Evolutionary conservation across 2,329 filamentous ascomycete genomes (phyloP), one percentile per base, ranked within the genome.

Genomic region (Parascedosporium putredinis): DNA sequence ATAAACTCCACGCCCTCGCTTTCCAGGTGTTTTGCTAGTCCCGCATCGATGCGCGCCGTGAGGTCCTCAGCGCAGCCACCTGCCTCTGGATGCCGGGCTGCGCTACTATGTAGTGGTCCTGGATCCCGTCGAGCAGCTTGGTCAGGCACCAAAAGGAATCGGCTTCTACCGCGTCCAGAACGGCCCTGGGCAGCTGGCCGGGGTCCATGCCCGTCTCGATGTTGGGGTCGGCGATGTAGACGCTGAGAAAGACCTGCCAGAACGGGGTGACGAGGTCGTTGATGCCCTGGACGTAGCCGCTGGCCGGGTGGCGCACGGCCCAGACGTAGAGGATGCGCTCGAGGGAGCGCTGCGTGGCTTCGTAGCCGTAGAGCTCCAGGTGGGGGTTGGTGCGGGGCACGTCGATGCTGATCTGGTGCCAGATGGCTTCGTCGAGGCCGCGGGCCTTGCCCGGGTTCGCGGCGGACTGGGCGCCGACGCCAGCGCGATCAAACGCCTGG

Each of bases 361-460:
- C 91, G 62, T 95, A 97, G 56, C 88, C 80, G 67, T 98, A 98
- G 0, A 98, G 75, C 58, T 94, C 87, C 49, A 98, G 84, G 66
- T 97, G 93, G 9, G 93, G 93, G 62, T 95, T 97, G 3, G 93
- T 98, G 47, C 93, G 81, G 2, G 93, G 93, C 20, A 97, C 88
- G 62, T 98, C 93, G 60, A 98, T 98, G 66, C 89, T 96, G 67
- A 98, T 97, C 63, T 98, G 93, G 69, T 98, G 93, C 93, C 93
- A 98, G 52, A 98, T 83, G n/a, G 88, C 86, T 70, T 98, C 93
- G 58, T 98, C 94, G 16, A 98, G 70, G 2, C 90, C 91, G 53
- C 79, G 69, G 6, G 71, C 64, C 55, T 75, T 74, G 12, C 75
- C 71, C 3, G 67, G 56, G 18, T 24, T 47, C 22, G 56, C 55